phyloP scores from a whole-genome alignment of 2,329 filamentous ascomycete genomes.

The Fusarium anthophilum region DNA sequence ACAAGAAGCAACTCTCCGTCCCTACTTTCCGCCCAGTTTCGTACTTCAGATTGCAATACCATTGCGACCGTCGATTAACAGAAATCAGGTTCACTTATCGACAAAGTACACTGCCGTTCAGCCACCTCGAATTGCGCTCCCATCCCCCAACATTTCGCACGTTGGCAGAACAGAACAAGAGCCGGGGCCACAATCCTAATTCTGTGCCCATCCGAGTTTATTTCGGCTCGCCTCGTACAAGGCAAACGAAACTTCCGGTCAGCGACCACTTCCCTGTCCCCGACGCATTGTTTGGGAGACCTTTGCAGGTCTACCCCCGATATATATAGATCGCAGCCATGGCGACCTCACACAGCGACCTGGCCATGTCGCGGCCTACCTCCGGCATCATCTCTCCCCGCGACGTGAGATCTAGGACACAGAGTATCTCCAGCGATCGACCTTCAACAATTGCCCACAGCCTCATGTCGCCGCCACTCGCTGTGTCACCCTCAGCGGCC shows the following conservation, averaged over 20 bases:
- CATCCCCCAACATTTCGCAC: conserved; percentile 16
- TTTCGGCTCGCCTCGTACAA: conserved; percentile 34
- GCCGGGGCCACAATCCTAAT: conserved; percentile 24
- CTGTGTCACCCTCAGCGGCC: conserved; percentile 78
- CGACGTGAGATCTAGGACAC: conserved; percentile 59
- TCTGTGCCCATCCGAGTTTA: conserved; percentile 27
- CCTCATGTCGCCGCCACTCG: conserved; percentile 72
- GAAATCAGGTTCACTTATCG: conserved; percentile 32
- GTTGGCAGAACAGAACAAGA: conserved; percentile 17
- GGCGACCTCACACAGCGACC: conserved; percentile 42
- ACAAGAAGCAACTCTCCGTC: conserved; percentile 37
- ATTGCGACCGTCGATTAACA: conserved; percentile 36
- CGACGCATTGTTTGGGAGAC: conserved; percentile 29
- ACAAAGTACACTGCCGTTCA: conserved; percentile 17
- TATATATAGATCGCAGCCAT: conserved; percentile 40
- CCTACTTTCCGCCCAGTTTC: conserved; percentile 32
- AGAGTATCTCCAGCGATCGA: conserved; percentile 77
- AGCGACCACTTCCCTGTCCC: conserved; percentile 28
- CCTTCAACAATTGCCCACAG: conserved; percentile 68
- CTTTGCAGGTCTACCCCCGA: conserved; percentile 35
- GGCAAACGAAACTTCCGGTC: conserved; percentile 23
- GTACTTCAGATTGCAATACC: conserved; percentile 21
- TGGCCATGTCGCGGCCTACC: conserved; percentile 46
- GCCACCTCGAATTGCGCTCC: conserved; percentile 27
- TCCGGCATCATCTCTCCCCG: conserved; percentile 49